Conservation (phyloP, 176 grass and related monocot species). For the Triticum monococcum region DNA sequence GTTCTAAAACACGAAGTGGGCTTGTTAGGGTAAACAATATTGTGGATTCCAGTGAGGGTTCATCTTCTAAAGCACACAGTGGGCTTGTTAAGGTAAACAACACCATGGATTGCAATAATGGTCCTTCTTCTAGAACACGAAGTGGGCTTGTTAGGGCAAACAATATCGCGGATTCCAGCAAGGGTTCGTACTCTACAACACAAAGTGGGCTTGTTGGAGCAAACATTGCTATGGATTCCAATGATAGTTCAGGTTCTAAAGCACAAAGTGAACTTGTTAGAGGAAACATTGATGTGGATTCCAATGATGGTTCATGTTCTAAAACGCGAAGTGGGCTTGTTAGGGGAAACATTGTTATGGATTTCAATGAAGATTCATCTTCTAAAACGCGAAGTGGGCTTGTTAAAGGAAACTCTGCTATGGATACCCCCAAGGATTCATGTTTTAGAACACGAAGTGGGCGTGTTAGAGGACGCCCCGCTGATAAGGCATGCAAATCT, state of each 20-base stretch:
- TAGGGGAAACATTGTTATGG: neutral
- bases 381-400: conserved; percentile 21
- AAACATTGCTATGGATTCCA: neutral
- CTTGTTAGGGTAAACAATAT: conserved; percentile 22
- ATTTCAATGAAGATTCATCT: neutral
- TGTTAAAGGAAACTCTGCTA: neutral
- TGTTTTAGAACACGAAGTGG: conserved; percentile 14
- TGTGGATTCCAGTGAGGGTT: neutral
- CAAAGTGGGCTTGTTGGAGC: conserved; percentile 16
- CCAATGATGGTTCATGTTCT: conserved; percentile 4
- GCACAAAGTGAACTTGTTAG: conserved; percentile 17
- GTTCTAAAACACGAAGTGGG: conserved; percentile 39
- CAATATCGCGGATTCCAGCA: neutral
- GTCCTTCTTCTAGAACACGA: neutral
- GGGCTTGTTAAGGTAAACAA: conserved; percentile 1
- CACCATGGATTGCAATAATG: neutral
- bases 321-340: conserved; percentile 2
- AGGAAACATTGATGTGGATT: neutral
- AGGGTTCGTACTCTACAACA: neutral
- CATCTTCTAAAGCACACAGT: conserved; percentile 20
- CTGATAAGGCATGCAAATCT: conserved; percentile 24
- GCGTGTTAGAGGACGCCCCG: conserved; percentile 11
- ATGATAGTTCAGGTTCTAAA: conserved; percentile 17
- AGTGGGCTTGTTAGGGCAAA: conserved; percentile 16
- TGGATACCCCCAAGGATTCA: conserved; percentile 1